Conservation (phyloP, 2,329 filamentous ascomycete genomes). For the Rutstroemia sp. region DNA sequence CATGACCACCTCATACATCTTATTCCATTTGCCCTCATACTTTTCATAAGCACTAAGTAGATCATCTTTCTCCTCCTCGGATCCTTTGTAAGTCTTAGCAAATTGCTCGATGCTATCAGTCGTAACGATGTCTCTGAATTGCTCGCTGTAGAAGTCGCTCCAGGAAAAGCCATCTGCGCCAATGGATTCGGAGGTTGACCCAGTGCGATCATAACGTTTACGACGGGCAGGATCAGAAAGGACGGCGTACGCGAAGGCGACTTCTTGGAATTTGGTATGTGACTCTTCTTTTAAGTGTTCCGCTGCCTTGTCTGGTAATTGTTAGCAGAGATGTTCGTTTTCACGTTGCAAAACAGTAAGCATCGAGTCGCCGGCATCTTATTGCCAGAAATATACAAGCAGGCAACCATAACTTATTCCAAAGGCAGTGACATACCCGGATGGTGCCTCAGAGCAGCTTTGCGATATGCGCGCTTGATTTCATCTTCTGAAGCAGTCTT, state of each 20-base stretch:
- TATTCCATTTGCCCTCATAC: constrained; percentile 66
- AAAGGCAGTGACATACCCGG: constrained; percentile 49
- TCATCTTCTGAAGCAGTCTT: constrained; percentile 67
- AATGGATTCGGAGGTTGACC: constrained; percentile 78
- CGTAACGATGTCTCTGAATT: constrained; percentile 72
- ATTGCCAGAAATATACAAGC: not conserved
- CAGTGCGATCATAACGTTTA: constrained; percentile 81
- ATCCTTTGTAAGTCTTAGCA: constrained; percentile 71
- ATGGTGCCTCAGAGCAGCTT: constrained; percentile 80
- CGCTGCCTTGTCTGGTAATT: constrained; percentile 62
- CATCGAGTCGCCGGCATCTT: not conserved
- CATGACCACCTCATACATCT: constrained; percentile 77
- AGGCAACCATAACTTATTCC: not conserved
- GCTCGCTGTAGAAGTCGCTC: constrained; percentile 80
- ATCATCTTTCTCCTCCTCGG: constrained; percentile 76
- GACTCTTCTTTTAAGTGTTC: constrained; percentile 62
- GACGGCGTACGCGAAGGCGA: constrained; percentile 90
- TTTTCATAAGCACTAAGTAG: constrained; percentile 69
- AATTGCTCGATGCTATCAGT: constrained; percentile 69
- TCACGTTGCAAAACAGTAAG: not conserved
- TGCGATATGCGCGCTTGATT: constrained; percentile 87
- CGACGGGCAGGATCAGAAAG: constrained; percentile 78
- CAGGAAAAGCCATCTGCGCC: constrained; percentile 82
- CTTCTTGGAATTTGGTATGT: constrained; percentile 75
- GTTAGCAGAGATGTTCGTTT: constrained; percentile 6